Conservation (phyloP, 257 asterid genomes). For the Petunia secreta region DNA sequence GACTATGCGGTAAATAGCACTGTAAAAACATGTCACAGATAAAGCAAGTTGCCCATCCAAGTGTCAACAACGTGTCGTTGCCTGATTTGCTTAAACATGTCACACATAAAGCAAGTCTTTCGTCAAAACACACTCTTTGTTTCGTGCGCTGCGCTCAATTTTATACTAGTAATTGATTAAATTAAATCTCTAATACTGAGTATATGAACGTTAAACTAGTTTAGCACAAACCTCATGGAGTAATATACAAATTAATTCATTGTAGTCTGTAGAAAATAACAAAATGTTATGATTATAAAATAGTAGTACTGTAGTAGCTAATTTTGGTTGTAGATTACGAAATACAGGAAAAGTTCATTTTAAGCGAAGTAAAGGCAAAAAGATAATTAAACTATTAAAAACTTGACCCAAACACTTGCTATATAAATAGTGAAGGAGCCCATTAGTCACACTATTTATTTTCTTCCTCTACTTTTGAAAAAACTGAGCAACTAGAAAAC, state of each 20-base stretch:
- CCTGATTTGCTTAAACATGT: slow-evolving; percentile 18
- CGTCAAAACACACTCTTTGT: background rate
- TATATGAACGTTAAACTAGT: background rate
- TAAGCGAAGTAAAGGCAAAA: background rate
- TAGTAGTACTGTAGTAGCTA: too few species aligned
- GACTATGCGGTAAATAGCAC: too few species aligned
- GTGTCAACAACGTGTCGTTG: slow-evolving; percentile 3
- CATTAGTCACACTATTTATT: background rate
- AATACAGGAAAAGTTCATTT: background rate
- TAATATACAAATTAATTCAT: background rate
- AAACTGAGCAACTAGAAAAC: background rate
- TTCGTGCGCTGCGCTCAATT: background rate
- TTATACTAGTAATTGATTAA: background rate
- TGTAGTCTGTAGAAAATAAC: too few species aligned
- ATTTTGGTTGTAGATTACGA: background rate
- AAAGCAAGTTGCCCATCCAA: slow-evolving; percentile 49
- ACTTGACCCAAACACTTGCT: background rate
- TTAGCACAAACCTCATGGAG: background rate
- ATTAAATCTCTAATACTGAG: background rate
- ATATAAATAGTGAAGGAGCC: background rate
- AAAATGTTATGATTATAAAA: too few species aligned
- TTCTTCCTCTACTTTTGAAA: background rate
- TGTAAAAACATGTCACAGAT: too few species aligned
- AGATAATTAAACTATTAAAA: background rate
- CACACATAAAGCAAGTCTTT: background rate